These are phyloP conservation scores for Arabidopsis hybrid DNA, from an alignment of 441 rosid species.

Conservation along the genomic window DNA sequence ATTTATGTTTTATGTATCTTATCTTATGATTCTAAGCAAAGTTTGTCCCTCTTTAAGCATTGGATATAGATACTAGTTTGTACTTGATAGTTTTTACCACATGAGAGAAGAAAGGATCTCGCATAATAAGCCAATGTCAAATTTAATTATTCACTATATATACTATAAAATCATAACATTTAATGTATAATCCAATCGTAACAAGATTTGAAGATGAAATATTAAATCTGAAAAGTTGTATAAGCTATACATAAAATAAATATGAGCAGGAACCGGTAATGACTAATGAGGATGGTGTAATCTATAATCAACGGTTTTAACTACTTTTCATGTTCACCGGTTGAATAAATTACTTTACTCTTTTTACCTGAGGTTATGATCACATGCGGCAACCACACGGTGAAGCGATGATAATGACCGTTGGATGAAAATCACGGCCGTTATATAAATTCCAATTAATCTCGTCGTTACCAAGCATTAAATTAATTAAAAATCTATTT, in stretches of 20 bases:
- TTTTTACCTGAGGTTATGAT: not conserved
- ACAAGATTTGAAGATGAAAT: too few species aligned
- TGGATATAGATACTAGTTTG: not conserved
- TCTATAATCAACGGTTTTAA: constrained; percentile 25
- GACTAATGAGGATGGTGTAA: too few species aligned
- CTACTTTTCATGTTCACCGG: not conserved
- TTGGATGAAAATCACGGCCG: constrained; percentile 23
- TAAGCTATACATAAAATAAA: too few species aligned
- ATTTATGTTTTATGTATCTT: not conserved
- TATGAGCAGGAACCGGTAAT: not conserved
- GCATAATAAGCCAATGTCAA: too few species aligned
- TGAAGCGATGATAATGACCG: constrained; percentile 6
- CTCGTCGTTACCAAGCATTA: not conserved
- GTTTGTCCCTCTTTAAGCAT: constrained; percentile 7
- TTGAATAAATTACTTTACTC: not conserved
- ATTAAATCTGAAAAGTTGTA: too few species aligned
- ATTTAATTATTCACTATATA: too few species aligned
- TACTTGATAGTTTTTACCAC: not conserved
- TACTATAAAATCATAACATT: too few species aligned
- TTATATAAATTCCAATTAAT: constrained; percentile 9
- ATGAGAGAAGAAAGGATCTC: not conserved
- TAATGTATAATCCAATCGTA: too few species aligned
- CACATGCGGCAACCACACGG: not conserved
- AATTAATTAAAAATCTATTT: not conserved
- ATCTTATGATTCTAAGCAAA: constrained; percentile 41